These are phyloP conservation scores for Solanum dulcamara DNA, from an alignment of 257 asterid species.

Conservation along the genomic window DNA sequence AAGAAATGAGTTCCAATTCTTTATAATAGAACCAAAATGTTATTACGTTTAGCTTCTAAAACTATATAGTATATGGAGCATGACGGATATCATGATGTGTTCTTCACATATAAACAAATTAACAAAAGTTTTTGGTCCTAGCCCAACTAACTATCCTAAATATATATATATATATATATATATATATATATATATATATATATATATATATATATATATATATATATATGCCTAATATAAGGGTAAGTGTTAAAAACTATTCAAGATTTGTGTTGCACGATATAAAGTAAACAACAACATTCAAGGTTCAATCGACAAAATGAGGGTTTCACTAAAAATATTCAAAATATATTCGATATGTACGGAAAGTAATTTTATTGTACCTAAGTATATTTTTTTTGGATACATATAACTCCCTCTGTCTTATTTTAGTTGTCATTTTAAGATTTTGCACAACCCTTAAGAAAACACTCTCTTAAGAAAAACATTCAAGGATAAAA, in stretches of 20 bases:
- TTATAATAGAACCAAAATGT: background rate
- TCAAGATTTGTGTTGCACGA: background rate
- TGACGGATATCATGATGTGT: slow-evolving; percentile 16
- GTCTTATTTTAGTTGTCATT: too few species aligned
- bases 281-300: background rate
- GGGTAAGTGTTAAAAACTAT: background rate
- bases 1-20: background rate
- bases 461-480: too few species aligned
- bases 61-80: slow-evolving; percentile 4
- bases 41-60: background rate
- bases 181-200: too few species aligned
- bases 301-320: background rate
- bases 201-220: too few species aligned
- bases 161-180: too few species aligned
- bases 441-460: too few species aligned
- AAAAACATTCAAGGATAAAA: too few species aligned
- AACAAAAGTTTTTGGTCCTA: background rate
- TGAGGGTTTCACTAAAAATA: too few species aligned
- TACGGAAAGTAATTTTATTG: too few species aligned
- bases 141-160: background rate
- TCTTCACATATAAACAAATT: background rate
- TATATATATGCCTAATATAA: background rate
- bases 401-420: too few species aligned
- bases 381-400: too few species aligned
- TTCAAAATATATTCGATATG: background rate